Evolutionary conservation across 2,329 filamentous ascomycete genomes (phyloP).

Genomic region (Aspergillus felis): DNA sequence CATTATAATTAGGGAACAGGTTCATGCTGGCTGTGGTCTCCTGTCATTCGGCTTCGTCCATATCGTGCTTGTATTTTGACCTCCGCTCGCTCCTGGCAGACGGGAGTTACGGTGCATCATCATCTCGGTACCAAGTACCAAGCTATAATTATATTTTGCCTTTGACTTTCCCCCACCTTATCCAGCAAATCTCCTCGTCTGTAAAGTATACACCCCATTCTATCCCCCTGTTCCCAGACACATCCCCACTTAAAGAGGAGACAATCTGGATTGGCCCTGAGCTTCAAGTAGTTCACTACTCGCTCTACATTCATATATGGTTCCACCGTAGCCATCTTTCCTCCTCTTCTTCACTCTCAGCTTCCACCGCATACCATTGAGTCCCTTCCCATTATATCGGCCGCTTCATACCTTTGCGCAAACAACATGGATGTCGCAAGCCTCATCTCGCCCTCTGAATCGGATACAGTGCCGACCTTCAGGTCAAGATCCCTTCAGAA

Average conservation of each 20-base stretch:
- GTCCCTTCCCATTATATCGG: conserved; percentile 1
- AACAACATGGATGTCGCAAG: conserved; percentile 34
- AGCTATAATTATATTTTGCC: conserved; percentile 14
- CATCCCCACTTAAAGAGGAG: conserved; percentile 6
- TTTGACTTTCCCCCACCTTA: conserved; percentile 11
- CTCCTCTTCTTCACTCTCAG: conserved; percentile 2
- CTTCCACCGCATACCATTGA: conserved; percentile 7
- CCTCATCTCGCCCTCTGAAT: conserved; percentile 27
- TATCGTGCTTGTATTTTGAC: conserved; percentile 1
- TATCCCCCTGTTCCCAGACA: conserved; percentile 9
- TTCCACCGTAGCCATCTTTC: conserved; percentile 2
- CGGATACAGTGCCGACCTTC: conserved; percentile 13
- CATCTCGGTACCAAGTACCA: conserved; percentile 2
- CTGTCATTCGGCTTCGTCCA: conserved; percentile 4
- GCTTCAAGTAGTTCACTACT: conserved; percentile 1
- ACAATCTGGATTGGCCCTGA: conserved; percentile 5
- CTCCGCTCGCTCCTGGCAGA: conserved; percentile 12
- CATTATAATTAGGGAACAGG: conserved; percentile 2
- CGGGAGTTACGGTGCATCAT: neutral
- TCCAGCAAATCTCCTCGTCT: conserved; percentile 16
- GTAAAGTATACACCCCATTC: conserved; percentile 15
- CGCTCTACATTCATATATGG: conserved; percentile 7
- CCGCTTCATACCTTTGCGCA: neutral
- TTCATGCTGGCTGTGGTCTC: conserved; percentile 6
- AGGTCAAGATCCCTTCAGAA: conserved; percentile 15